phyloP scores from a whole-genome alignment of 2,329 filamentous ascomycete species.

The Exophiala viscosa region DNA sequence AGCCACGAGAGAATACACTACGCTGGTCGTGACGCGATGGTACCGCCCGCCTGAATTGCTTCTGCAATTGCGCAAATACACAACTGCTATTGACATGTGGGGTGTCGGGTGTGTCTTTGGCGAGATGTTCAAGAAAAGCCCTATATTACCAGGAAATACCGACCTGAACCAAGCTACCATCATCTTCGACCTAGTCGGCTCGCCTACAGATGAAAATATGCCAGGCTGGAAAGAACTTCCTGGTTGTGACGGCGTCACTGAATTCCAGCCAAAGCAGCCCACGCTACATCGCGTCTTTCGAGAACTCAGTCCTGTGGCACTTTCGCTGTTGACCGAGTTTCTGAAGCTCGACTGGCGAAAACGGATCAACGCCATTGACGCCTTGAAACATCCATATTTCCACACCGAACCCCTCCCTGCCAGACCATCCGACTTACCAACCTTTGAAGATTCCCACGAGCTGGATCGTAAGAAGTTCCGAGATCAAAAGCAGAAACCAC shows the following conservation, averaged over 20 bases:
- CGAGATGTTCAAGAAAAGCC: slow-evolving; percentile 92
- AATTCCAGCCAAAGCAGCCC: slow-evolving; percentile 58
- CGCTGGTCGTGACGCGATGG: slow-evolving; percentile 95
- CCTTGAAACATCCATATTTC: slow-evolving; percentile 89
- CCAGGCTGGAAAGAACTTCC: slow-evolving; percentile 82
- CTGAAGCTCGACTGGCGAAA: slow-evolving; percentile 84
- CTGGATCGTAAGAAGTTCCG: slow-evolving; percentile 90
- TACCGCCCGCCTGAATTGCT: slow-evolving; percentile 92
- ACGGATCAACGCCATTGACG: slow-evolving; percentile 89
- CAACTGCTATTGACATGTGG: slow-evolving; percentile 98
- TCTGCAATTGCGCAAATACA: slow-evolving; percentile 82
- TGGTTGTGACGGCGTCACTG: slow-evolving; percentile 69
- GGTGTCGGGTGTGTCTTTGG: slow-evolving; percentile 98
- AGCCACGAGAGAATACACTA: slow-evolving; percentile 86
- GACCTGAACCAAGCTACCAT: slow-evolving; percentile 86
- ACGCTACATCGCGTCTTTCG: slow-evolving; percentile 72
- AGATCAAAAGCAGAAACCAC: slow-evolving; percentile 75
- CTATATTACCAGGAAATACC: slow-evolving; percentile 84
- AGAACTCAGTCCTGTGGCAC: slow-evolving; percentile 66
- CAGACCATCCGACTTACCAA: slow-evolving; percentile 79
- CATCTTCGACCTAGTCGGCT: slow-evolving; percentile 89
- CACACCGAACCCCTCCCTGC: slow-evolving; percentile 72
- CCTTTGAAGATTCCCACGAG: slow-evolving; percentile 92
- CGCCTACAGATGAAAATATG: slow-evolving; percentile 87
- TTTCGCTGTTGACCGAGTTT: slow-evolving; percentile 76